Evolutionary conservation across 768 basidiomycete genomes (phyloP).

Genomic region (Russula brevipes): DNA sequence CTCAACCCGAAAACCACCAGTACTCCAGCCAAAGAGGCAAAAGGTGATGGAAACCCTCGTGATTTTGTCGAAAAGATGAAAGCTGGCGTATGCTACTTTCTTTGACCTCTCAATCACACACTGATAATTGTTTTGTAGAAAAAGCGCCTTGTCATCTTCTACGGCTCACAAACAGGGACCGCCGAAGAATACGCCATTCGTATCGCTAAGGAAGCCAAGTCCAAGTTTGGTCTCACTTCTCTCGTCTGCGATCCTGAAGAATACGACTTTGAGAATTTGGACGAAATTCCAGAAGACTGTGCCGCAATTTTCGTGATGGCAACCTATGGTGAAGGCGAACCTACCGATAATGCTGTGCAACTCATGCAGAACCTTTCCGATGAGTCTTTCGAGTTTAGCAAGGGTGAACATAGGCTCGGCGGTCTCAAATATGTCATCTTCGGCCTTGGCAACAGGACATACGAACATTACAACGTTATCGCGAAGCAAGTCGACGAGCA

Average conservation of each 20-base stretch:
- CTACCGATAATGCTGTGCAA: slow-evolving; percentile 94
- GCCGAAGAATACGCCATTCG: slow-evolving; percentile 98
- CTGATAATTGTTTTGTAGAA: slow-evolving; percentile 49
- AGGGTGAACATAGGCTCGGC: slow-evolving; percentile 65
- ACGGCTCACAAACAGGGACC: slow-evolving; percentile 97
- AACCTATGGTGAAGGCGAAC: slow-evolving; percentile 98
- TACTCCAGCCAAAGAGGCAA: slow-evolving; percentile 34
- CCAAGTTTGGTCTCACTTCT: slow-evolving; percentile 90
- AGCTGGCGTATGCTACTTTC: slow-evolving; percentile 60
- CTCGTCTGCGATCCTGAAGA: slow-evolving; percentile 98
- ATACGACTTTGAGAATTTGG: slow-evolving; percentile 96
- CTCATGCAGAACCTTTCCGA: slow-evolving; percentile 91
- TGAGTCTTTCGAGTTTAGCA: slow-evolving; percentile 80
- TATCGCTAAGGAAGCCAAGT: slow-evolving; percentile 95
- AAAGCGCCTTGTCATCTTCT: slow-evolving; percentile 95
- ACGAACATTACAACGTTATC: slow-evolving; percentile 95
- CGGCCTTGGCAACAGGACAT: slow-evolving; percentile 86
- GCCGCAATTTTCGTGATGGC: slow-evolving; percentile 95
- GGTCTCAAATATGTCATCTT: slow-evolving; percentile 95
- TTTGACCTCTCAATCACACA: slow-evolving; percentile 5
- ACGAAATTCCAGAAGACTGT: slow-evolving; percentile 80
- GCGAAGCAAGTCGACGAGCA: slow-evolving; percentile 70
- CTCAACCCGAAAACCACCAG: slow-evolving; percentile 52
- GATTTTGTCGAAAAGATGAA: slow-evolving; percentile 96
- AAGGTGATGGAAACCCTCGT: slow-evolving; percentile 81